Percentiles rank a stretch among this genome's conserved stretches.
These are phyloP conservation scores for Micractinium conductrix DNA, from an alignment of 139 green algal species.

Conservation along the genomic window DNA sequence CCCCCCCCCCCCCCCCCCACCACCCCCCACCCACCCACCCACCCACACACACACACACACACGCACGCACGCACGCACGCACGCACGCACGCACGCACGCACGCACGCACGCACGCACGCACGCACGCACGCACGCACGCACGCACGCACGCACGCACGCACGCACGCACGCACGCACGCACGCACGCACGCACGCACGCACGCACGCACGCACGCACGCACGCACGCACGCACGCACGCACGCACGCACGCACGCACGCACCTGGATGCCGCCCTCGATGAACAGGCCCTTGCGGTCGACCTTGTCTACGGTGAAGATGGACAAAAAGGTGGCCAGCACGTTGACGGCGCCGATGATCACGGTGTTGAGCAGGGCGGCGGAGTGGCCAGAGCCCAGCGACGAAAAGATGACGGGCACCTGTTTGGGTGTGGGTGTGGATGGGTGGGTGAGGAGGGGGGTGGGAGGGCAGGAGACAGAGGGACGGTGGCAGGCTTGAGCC, in stretches of 20 bases:
- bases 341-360: slow-evolving; percentile 63
- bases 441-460: no score
- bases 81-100: no score
- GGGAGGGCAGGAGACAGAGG: no score
- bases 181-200: not conserved
- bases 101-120: no score
- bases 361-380: slow-evolving; percentile 53
- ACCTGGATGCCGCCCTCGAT: slow-evolving; percentile 71
- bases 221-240: not conserved
- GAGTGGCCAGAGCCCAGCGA: slow-evolving; percentile 47
- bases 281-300: slow-evolving; percentile 58
- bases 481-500: no score
- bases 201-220: not conserved
- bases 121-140: no score
- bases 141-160: no score
- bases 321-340: slow-evolving; percentile 65
- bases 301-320: slow-evolving; percentile 61
- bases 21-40: no score
- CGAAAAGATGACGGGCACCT: slow-evolving; percentile 59
- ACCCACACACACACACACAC: no score
- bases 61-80: no score
- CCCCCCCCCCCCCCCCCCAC: no score
- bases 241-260: slow-evolving; percentile 45
- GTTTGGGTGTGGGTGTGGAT: no score
- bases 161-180: not conserved